A percentile compares a stretch with the other conserved stretches of the same genome.
Conservation (phyloP, 2,329 filamentous ascomycete species). For the Penicillium polonicum region DNA sequence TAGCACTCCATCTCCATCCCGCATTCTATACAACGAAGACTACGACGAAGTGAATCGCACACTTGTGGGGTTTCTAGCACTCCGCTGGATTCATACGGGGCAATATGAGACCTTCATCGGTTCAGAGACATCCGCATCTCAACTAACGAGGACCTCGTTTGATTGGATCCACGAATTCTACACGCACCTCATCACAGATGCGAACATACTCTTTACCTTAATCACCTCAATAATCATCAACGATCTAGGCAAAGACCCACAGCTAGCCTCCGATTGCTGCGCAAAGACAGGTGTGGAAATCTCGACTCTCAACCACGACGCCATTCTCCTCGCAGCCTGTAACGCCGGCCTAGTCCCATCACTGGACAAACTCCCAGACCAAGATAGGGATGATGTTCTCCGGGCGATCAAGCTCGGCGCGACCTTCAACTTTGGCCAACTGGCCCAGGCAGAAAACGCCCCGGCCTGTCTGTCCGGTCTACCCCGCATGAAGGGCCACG, state of each 20-base stretch:
- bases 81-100: constrained; percentile 17
- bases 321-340: constrained; percentile 15
- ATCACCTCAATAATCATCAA: constrained; percentile 17
- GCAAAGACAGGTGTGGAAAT: constrained; percentile 12
- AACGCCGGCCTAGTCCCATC: constrained; percentile 8
- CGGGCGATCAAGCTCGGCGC: constrained; percentile 14
- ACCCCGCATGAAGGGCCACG: constrained; percentile 1
- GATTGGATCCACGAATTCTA: constrained; percentile 16
- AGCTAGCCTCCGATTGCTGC: constrained; percentile 13
- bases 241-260: constrained; percentile 17
- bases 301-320: constrained; percentile 15
- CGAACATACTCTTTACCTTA: constrained; percentile 10
- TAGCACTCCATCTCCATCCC: constrained; percentile 10
- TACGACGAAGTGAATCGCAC: constrained; percentile 19
- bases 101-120: constrained; percentile 15
- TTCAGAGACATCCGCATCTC: constrained; percentile 8
- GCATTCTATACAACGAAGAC: constrained; percentile 14
- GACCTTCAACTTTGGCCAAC: constrained; percentile 18
- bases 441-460: constrained; percentile 17
- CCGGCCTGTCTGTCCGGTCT: constrained; percentile 12
- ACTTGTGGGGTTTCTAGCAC: constrained; percentile 13
- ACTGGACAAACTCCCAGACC: background rate
- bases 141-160: constrained; percentile 13
- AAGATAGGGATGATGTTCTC: constrained; percentile 9
- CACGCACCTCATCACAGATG: background rate